phyloP scores from a whole-genome alignment of 257 asterid species.

The Solanum rostratum region DNA sequence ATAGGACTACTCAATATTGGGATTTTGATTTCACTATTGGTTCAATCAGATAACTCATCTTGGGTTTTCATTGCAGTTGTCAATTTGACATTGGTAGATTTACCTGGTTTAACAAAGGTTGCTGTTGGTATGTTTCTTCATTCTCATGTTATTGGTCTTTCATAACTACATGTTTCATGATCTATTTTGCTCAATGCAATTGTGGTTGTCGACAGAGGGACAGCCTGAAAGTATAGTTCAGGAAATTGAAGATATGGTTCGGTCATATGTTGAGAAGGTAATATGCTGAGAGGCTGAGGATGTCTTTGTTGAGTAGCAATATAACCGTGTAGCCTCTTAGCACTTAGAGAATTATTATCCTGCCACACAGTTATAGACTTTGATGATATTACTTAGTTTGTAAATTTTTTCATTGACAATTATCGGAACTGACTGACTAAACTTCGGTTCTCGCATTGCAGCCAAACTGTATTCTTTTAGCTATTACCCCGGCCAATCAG shows the following conservation, averaged over 20 bases:
- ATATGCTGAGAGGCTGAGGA: background rate
- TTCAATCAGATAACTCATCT: background rate
- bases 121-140: conserved; percentile 29
- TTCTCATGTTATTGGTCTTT: background rate
- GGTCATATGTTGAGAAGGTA: conserved; percentile 34
- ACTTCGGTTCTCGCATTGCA: conserved; percentile 6
- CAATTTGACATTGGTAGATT: conserved; percentile 33
- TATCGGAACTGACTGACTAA: background rate
- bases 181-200: background rate
- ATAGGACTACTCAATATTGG: background rate
- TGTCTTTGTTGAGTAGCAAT: background rate
- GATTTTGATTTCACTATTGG: background rate
- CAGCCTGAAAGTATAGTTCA: conserved; percentile 30
- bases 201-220: conserved; percentile 18
- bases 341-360: background rate
- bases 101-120: conserved; percentile 39
- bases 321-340: background rate
- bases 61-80: conserved; percentile 26
- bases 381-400: background rate
- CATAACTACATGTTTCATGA: background rate
- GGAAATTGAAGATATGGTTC: conserved; percentile 38
- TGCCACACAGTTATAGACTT: background rate
- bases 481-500: conserved; percentile 44
- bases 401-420: background rate
- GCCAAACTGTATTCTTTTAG: conserved; percentile 35